These are phyloP conservation scores for Candida sanyaensis DNA, from an alignment of 1,139 yeast species.

Conservation along the genomic window DNA sequence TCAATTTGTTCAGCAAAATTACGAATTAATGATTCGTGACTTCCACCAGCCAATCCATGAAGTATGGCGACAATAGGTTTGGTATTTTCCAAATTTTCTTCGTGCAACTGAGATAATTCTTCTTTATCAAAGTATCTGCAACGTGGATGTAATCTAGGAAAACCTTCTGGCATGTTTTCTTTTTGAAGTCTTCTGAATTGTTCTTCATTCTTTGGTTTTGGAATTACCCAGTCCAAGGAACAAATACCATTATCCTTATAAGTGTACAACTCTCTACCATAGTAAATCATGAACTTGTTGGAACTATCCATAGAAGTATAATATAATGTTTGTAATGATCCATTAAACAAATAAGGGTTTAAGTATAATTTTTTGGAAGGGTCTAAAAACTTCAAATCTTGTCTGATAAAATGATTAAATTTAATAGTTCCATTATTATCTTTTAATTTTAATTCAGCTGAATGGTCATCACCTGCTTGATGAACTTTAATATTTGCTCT, in stretches of 20 bases:
- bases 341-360: constrained; percentile 68
- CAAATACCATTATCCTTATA: constrained; percentile 68
- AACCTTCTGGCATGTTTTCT: constrained; percentile 61
- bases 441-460: constrained; percentile 21
- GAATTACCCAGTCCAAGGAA: constrained; percentile 76
- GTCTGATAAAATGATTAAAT: constrained; percentile 25
- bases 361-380: constrained; percentile 47
- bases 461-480: constrained; percentile 19
- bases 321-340: constrained; percentile 74
- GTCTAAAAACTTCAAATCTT: constrained; percentile 27
- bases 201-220: constrained; percentile 44
- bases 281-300: constrained; percentile 57
- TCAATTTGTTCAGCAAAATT: constrained; percentile 49
- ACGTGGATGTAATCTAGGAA: constrained; percentile 78
- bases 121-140: constrained; percentile 66
- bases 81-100: constrained; percentile 25
- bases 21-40: constrained; percentile 85
- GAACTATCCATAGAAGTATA: constrained; percentile 58
- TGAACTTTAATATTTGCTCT: constrained; percentile 36
- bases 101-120: constrained; percentile 28
- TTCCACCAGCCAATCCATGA: constrained; percentile 92
- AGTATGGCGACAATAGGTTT: constrained; percentile 69
- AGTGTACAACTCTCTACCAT: constrained; percentile 71
- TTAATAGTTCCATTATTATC: constrained; percentile 15
- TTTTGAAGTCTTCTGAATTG: constrained; percentile 50